Conservation (phyloP, 2,329 filamentous ascomycete genomes). For the Domatiomyces catenatus region DNA sequence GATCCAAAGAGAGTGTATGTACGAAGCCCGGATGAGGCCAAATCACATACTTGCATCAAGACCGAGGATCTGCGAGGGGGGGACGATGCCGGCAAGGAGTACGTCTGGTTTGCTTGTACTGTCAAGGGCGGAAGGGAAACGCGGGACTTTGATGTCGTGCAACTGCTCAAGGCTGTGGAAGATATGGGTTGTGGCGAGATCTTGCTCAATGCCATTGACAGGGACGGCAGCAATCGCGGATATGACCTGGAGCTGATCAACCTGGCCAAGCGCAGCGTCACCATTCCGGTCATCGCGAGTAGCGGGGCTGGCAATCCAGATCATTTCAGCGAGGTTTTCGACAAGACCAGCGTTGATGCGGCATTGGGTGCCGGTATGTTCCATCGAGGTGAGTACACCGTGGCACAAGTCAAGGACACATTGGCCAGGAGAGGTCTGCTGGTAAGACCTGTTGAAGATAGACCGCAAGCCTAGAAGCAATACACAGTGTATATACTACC, state of each 20-base stretch:
- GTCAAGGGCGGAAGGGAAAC: constrained; percentile 90
- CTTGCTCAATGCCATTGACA: constrained; percentile 92
- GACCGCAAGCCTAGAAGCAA: too few relatives aligned
- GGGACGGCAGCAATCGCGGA: constrained; percentile 83
- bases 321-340: constrained; percentile 86
- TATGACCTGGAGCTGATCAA: constrained; percentile 86
- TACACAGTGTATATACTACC: too few relatives aligned
- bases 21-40: constrained; percentile 42
- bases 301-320: constrained; percentile 76
- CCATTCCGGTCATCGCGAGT: constrained; percentile 87
- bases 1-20: constrained; percentile 90
- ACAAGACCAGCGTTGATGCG: constrained; percentile 71
- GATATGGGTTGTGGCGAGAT: constrained; percentile 93
- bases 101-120: constrained; percentile 96
- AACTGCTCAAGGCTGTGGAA: constrained; percentile 77
- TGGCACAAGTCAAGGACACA: constrained; percentile 81
- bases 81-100: constrained; percentile 57
- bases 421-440: constrained; percentile 55
- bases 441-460: constrained; percentile 60
- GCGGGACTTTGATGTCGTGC: constrained; percentile 81
- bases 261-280: constrained; percentile 73
- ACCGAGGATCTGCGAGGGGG: constrained; percentile 40
- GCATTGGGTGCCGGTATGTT: constrained; percentile 96
- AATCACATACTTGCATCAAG: constrained; percentile 58
- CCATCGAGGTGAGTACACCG: constrained; percentile 86